Percentiles rank a stretch among this genome's conserved stretches.
phyloP scores from a whole-genome alignment of 2,329 filamentous ascomycete genomes.

The Ophiostoma himal-ulmi region DNA sequence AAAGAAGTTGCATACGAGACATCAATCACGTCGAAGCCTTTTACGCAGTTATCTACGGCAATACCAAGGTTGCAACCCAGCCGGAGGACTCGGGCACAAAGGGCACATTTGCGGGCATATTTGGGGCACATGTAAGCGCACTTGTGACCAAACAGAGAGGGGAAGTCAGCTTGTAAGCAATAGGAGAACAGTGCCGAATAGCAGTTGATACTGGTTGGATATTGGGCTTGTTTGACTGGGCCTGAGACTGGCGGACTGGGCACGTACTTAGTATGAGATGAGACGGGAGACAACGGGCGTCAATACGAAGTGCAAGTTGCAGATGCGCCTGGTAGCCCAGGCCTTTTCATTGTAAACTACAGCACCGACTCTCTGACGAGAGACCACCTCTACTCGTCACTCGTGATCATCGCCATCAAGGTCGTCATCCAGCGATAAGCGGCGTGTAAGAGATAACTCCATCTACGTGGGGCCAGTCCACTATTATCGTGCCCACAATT shows the following conservation, averaged over 20 bases:
- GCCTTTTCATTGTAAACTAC: neutral
- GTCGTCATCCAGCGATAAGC: conserved; percentile 7
- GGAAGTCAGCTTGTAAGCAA: neutral
- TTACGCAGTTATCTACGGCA: neutral
- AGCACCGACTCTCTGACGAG: neutral
- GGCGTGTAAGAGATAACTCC: conserved; percentile 5
- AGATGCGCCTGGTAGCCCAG: neutral
- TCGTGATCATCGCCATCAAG: neutral
- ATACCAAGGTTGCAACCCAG: neutral
- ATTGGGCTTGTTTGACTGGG: neutral
- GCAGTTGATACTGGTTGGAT: neutral
- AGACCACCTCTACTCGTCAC: conserved; percentile 10
- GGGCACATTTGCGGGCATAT: neutral
- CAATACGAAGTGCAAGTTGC: neutral
- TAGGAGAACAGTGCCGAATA: neutral
- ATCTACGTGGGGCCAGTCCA: neutral
- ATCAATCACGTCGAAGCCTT: neutral
- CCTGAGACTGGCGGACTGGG: neutral
- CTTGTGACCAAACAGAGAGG: neutral
- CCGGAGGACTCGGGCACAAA: conserved; percentile 6
- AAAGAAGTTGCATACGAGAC: neutral
- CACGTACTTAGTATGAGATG: neutral
- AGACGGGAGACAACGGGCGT: neutral
- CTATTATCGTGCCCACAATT: neutral
- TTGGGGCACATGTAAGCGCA: neutral